phyloP scores from a whole-genome alignment of 257 asterid species.

The Lycium barbarum region DNA sequence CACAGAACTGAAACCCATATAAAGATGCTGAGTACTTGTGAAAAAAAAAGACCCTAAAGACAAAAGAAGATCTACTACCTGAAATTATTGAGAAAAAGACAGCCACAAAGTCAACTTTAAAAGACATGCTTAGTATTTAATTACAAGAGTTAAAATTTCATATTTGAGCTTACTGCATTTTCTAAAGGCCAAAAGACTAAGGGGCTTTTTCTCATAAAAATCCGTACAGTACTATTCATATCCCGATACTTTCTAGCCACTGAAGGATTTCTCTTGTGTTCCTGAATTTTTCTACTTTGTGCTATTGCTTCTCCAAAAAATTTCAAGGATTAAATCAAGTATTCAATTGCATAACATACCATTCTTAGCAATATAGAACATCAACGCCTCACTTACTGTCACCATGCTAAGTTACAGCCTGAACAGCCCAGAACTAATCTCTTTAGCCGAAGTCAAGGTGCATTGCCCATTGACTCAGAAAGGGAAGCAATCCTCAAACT shows the following conservation, averaged over 20 bases:
- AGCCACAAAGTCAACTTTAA: neutral
- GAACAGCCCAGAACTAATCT: neutral
- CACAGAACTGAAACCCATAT: constrained; percentile 14
- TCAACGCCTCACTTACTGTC: neutral
- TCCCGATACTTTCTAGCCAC: neutral
- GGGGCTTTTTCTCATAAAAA: neutral
- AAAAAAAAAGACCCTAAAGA: neutral
- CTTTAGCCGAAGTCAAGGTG: neutral
- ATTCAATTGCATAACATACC: neutral
- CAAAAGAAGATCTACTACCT: constrained; percentile 19
- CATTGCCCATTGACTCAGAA: neutral
- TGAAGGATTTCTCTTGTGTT: neutral
- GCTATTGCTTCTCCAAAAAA: neutral
- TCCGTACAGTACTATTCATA: neutral
- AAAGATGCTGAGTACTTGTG: neutral
- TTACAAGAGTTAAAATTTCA: constrained; percentile 1
- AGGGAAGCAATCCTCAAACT: constrained; percentile 7
- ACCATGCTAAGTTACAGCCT: constrained; percentile 8
- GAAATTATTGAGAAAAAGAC: neutral
- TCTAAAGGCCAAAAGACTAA: neutral
- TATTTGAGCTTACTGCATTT: neutral
- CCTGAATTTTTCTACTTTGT: neutral
- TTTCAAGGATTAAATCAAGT: neutral
- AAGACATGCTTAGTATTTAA: neutral
- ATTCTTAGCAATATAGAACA: neutral